Conservation (phyloP, 2,329 filamentous ascomycete species). For the Beauveria rudraprayagi region DNA sequence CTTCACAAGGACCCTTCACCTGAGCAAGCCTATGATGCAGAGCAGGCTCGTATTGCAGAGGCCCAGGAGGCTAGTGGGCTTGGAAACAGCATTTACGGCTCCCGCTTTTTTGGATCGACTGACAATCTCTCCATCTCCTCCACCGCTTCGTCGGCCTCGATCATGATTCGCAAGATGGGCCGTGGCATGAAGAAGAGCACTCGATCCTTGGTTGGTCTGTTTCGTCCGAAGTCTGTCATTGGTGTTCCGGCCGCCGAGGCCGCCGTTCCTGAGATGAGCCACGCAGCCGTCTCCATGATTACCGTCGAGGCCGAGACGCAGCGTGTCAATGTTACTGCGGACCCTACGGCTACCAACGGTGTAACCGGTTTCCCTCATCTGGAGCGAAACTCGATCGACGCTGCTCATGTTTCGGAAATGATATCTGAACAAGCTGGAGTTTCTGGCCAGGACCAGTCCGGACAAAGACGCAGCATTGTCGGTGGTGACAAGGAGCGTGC, state of each 20-base stretch:
- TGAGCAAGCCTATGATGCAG: slow-evolving; percentile 67
- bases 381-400: slow-evolving; percentile 74
- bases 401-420: slow-evolving; percentile 38
- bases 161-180: slow-evolving; percentile 98
- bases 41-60: slow-evolving; percentile 84
- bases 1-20: slow-evolving; percentile 57
- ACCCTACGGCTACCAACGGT: slow-evolving; percentile 57
- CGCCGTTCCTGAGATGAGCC: slow-evolving; percentile 56
- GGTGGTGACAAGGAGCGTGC: slow-evolving; percentile 85
- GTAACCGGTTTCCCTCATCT: slow-evolving; percentile 78
- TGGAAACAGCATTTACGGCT: slow-evolving; percentile 87
- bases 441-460: slow-evolving; percentile 52
- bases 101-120: slow-evolving; percentile 82
- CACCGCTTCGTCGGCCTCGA: slow-evolving; percentile 79
- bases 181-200: slow-evolving; percentile 95
- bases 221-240: slow-evolving; percentile 86
- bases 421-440: slow-evolving; percentile 45
- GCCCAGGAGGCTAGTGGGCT: slow-evolving; percentile 89
- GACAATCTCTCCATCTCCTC: slow-evolving; percentile 92
- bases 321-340: slow-evolving; percentile 43
- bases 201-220: slow-evolving; percentile 84
- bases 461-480: slow-evolving; percentile 76
- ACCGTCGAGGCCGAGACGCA: slow-evolving; percentile 50
- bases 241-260: slow-evolving; percentile 67
- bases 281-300: slow-evolving; percentile 88